Percentiles rank a stretch among this genome's conserved stretches.
phyloP scores from a whole-genome alignment of 495 filamentous ascomycete species.

The Penicillium fimorum region DNA sequence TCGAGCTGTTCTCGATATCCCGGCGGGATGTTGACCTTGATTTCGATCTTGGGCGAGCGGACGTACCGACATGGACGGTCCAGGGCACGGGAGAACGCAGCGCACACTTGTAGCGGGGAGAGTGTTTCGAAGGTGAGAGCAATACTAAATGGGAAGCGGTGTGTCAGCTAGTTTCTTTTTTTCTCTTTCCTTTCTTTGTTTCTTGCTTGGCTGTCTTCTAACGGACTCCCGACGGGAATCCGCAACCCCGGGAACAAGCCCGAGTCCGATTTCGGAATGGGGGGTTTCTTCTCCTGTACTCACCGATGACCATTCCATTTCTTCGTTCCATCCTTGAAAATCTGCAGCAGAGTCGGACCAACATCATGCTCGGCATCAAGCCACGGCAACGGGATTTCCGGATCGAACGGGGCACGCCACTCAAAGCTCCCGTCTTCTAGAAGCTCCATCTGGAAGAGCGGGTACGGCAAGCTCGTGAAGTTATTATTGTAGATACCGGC shows the following conservation, averaged over 20 bases:
- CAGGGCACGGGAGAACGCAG: conserved; percentile 74
- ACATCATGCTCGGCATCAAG: conserved; percentile 96
- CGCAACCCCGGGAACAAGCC: neutral
- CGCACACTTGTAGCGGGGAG: conserved; percentile 77
- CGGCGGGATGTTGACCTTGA: conserved; percentile 79
- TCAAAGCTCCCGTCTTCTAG: conserved; percentile 79
- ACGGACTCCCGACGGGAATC: neutral
- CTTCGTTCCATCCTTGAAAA: conserved; percentile 87
- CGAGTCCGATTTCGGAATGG: too few species aligned
- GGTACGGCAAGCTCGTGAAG: conserved; percentile 90
- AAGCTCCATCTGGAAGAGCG: conserved; percentile 90
- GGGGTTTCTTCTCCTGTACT: conserved; percentile 21
- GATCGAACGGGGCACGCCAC: conserved; percentile 94
- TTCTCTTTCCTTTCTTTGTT: neutral
- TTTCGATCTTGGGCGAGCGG: conserved; percentile 68
- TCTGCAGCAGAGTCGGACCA: conserved; percentile 88
- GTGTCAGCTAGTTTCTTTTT: conserved; percentile 2
- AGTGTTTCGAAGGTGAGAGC: conserved; percentile 90
- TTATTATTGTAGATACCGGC: conserved; percentile 99
- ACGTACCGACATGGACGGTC: conserved; percentile 74
- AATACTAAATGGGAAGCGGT: conserved; percentile 53
- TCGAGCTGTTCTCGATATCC: conserved; percentile 91
- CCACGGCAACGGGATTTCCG: conserved; percentile 87
- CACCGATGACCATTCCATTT: conserved; percentile 84
- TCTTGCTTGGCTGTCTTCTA: neutral